These are phyloP conservation scores for Cystobasidium onofrii DNA, from an alignment of 768 basidiomycete species.

Conservation along the genomic window DNA sequence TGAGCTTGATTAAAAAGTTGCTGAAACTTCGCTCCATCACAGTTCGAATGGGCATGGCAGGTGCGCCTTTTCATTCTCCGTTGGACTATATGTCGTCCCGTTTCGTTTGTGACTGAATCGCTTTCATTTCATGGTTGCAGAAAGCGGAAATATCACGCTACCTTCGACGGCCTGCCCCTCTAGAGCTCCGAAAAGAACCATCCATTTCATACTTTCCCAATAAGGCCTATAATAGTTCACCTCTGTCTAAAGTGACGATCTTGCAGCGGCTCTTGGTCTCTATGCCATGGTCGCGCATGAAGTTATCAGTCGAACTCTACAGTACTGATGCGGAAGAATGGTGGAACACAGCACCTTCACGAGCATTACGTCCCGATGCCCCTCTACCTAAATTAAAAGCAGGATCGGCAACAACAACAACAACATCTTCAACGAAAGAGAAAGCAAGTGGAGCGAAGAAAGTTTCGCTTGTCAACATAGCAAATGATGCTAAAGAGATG, in stretches of 20 bases:
- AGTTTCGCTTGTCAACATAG: background rate
- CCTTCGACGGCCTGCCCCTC: conserved; percentile 36
- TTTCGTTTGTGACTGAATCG: background rate
- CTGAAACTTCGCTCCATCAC: background rate
- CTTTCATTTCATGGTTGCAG: background rate
- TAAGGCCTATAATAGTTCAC: conserved; percentile 34
- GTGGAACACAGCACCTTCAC: conserved; percentile 33
- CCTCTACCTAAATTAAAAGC: background rate
- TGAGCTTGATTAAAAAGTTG: no score
- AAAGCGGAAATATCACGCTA: conserved; percentile 44
- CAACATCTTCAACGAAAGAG: background rate
- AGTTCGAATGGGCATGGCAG: conserved; percentile 52
- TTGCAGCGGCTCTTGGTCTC: conserved; percentile 44
- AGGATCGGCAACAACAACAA: conserved; percentile 4
- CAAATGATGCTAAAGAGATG: conserved; percentile 3
- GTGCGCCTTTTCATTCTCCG: conserved; percentile 43
- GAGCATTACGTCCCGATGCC: background rate
- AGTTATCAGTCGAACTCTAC: conserved; percentile 46
- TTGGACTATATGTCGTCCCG: background rate
- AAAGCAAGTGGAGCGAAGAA: conserved; percentile 28
- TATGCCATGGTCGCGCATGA: conserved; percentile 45
- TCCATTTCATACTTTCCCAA: conserved; percentile 22
- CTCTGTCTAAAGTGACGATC: conserved; percentile 41
- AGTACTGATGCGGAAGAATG: conserved; percentile 38
- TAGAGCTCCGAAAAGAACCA: conserved; percentile 3